Evolutionary conservation across 2,329 filamentous ascomycete genomes (phyloP).

Genomic region (Xylaria sp.): DNA sequence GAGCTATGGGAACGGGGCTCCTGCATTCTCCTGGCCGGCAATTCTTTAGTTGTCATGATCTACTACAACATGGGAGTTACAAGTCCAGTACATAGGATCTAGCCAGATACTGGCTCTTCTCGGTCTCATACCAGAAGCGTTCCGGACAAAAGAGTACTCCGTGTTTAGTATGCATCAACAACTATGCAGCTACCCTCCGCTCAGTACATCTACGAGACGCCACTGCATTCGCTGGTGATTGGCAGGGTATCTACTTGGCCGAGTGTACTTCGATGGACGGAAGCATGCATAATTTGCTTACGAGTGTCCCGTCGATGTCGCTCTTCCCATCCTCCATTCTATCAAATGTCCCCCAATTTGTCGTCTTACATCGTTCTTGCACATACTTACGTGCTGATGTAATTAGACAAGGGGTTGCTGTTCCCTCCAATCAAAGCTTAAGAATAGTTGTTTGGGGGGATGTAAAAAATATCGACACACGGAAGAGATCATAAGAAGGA

Average conservation of each 20-base stretch:
- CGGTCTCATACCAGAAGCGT: slow-evolving; percentile 25
- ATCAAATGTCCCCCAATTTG: slow-evolving; percentile 44
- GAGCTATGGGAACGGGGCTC: slow-evolving; percentile 24
- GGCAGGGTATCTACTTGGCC: slow-evolving; percentile 53
- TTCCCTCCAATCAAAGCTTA: neutral
- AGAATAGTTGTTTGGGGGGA: neutral
- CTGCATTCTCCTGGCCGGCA: slow-evolving; percentile 34
- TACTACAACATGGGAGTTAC: slow-evolving; percentile 28
- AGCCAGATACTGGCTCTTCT: slow-evolving; percentile 27
- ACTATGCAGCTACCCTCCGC: slow-evolving; percentile 61
- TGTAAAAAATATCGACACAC: neutral
- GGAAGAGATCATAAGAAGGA: neutral
- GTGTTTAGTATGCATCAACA: slow-evolving; percentile 56
- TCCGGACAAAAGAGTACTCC: slow-evolving; percentile 46
- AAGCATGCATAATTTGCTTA: slow-evolving; percentile 55
- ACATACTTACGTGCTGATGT: slow-evolving; percentile 2
- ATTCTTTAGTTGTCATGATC: slow-evolving; percentile 28
- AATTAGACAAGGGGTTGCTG: neutral
- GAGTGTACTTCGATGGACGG: slow-evolving; percentile 53
- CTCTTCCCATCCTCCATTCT: slow-evolving; percentile 50
- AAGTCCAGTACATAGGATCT: slow-evolving; percentile 31
- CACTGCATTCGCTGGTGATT: slow-evolving; percentile 58
- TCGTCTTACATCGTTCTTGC: slow-evolving; percentile 42
- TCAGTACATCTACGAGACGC: slow-evolving; percentile 59
- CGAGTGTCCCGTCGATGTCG: slow-evolving; percentile 49